Conservation (phyloP, 495 filamentous ascomycete genomes). For the Jackrogersella multiformis region DNA sequence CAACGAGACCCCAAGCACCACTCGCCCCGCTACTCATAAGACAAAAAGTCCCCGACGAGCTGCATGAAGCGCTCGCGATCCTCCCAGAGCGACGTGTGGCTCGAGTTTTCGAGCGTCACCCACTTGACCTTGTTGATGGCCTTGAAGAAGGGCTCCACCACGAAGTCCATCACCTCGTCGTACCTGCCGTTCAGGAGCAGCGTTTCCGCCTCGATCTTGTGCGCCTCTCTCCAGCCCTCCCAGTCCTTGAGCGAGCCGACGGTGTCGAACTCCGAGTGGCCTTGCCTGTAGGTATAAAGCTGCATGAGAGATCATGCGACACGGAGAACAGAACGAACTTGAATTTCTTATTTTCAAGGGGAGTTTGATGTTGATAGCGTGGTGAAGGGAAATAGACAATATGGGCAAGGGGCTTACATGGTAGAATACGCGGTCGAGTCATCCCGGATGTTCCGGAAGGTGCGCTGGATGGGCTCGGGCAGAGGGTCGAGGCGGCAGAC, state of each 20-base stretch:
- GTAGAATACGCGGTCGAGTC: constrained; percentile 36
- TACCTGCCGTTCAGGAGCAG: constrained; percentile 61
- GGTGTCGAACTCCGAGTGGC: constrained; percentile 57
- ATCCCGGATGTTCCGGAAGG: constrained; percentile 23
- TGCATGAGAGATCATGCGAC: neutral
- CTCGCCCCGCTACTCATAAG: neutral
- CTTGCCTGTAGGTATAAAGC: constrained; percentile 45
- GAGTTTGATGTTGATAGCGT: no score
- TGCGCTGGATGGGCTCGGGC: constrained; percentile 22
- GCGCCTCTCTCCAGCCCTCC: constrained; percentile 45
- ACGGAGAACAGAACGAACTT: neutral
- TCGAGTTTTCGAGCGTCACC: constrained; percentile 55
- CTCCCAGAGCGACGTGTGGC: constrained; percentile 58
- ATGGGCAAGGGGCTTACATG: constrained; percentile 19
- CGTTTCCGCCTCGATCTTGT: constrained; percentile 51
- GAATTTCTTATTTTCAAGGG: no score
- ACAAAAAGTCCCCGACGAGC: constrained; percentile 31
- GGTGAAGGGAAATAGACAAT: neutral
- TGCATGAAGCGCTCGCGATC: constrained; percentile 53
- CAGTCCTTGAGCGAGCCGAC: constrained; percentile 56
- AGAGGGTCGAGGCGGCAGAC: constrained; percentile 27
- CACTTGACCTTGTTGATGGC: constrained; percentile 56
- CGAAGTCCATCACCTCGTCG: constrained; percentile 58
- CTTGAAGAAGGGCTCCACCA: constrained; percentile 53
- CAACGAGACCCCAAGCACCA: no score